phyloP scores from a whole-genome alignment of 2,329 filamentous ascomycete species.

The Colletotrichum eremochloae region DNA sequence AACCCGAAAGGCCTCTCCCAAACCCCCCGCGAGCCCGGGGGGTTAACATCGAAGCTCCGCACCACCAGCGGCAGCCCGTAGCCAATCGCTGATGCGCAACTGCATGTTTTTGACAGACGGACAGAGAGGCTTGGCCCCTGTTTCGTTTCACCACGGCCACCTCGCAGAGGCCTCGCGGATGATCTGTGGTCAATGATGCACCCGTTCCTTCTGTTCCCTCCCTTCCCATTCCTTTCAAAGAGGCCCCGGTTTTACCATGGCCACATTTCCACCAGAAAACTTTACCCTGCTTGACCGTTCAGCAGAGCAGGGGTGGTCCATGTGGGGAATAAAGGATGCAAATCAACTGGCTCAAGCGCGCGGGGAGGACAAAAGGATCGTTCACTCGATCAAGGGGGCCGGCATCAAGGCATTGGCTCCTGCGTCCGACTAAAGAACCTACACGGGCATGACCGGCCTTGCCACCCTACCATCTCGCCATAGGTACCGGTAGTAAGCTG shows the following conservation, averaged over 20 bases:
- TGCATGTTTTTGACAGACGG: constrained; percentile 35
- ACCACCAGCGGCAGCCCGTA: constrained; percentile 36
- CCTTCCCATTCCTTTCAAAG: constrained; percentile 5
- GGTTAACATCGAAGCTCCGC: constrained; percentile 20
- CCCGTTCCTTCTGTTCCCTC: constrained; percentile 6
- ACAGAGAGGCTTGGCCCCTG: constrained; percentile 38
- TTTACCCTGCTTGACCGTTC: constrained; percentile 9
- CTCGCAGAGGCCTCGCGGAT: constrained; percentile 35
- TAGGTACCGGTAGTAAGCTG: not conserved
- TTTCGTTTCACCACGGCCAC: constrained; percentile 42
- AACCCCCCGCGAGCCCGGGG: constrained; percentile 27
- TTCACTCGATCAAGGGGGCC: constrained; percentile 14
- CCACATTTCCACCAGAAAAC: constrained; percentile 1
- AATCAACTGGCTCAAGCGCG: constrained; percentile 32
- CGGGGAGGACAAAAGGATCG: constrained; percentile 20
- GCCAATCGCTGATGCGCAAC: constrained; percentile 33
- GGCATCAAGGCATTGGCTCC: constrained; percentile 36
- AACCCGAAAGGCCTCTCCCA: constrained; percentile 11
- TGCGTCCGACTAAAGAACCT: constrained; percentile 15
- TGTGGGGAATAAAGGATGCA: constrained; percentile 20
- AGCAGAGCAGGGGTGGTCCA: constrained; percentile 17
- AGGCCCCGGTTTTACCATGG: not conserved
- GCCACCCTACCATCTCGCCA: not conserved
- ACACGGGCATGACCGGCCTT: constrained; percentile 30
- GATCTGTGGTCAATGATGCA: constrained; percentile 27